Evolutionary conservation across 371 early-diverging fungal genomes (phyloP), one percentile per base, ranked within the genome.

Genomic region (Gilbertella persicaria): DNA sequence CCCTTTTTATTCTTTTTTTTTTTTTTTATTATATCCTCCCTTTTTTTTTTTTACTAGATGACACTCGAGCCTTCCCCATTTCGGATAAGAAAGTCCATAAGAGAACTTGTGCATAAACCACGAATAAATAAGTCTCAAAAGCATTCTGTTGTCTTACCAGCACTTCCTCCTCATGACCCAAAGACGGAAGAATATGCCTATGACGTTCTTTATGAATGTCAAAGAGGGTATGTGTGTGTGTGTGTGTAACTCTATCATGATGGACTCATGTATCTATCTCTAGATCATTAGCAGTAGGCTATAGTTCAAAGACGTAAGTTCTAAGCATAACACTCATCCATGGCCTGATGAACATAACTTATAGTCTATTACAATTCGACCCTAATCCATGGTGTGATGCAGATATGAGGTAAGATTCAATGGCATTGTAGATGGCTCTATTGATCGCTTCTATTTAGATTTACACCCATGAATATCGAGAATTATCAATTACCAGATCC

Each of bases 191-290:
- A 70, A 46, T 69, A 72, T 45, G 67, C 56, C 12, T 78, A 74
- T 51, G 81, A 80, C 52, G 58, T 80, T 13, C 30, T 80, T 16
- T 78, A 73, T 45, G 78, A 80, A 50, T 73, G 77, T 48, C 78
- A 80, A 66, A 63, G 81, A 68, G 81, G 81, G 81, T 76, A 73
- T n/a, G n/a, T n/a, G n/a, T n/a, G n/a, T n/a, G n/a, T n/a, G n/a
- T n/a, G n/a, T n/a, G n/a, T n/a, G n/a, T n/a, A n/a, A n/a, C n/a
- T n/a, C n/a, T n/a, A n/a, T n/a, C n/a, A n/a, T n/a, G n/a, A n/a
- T n/a, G 13, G 36, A 47, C 8, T 20, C 29, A 35, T 55, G 28
- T 14, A 41, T 25, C 20, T 48, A 25, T 36, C 20, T 33, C 45
- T 38, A 80, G 81, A 10, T 74, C 77, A 45, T 78, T 77, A 60